Evolutionary conservation across 768 basidiomycete species (phyloP).

Genomic region (Serendipita sp.): DNA sequence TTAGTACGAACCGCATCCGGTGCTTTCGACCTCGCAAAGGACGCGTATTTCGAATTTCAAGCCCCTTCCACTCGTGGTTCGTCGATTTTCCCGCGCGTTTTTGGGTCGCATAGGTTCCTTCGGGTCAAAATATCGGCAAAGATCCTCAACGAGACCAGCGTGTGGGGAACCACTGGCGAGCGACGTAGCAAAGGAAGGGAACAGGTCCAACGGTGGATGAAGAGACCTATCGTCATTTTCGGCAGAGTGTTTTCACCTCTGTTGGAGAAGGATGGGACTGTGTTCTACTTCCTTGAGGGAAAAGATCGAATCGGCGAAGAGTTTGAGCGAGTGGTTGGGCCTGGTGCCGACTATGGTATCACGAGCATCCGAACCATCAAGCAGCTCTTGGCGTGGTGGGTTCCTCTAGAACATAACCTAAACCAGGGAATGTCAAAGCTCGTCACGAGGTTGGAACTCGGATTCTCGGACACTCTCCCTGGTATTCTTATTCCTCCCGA

Average conservation of each 20-base stretch:
- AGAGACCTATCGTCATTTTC: neutral
- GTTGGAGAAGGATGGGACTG: neutral
- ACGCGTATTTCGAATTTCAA: neutral
- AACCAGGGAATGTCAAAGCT: neutral
- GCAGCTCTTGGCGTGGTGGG: neutral
- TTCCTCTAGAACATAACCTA: neutral
- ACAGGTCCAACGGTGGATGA: neutral
- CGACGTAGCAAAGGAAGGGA: neutral
- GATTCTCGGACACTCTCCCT: conserved; percentile 3
- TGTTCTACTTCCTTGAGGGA: neutral
- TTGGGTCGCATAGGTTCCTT: neutral
- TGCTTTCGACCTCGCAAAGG: neutral
- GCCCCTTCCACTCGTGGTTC: neutral
- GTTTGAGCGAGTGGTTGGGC: neutral
- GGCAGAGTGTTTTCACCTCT: neutral
- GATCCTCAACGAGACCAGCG: neutral
- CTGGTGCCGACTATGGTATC: neutral
- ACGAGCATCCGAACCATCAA: neutral
- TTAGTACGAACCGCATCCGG: neutral
- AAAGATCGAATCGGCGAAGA: neutral
- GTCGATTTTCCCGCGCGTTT: neutral
- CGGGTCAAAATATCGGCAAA: neutral
- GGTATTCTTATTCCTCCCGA: neutral
- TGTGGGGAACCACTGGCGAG: neutral
- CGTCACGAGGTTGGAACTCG: neutral